Evolutionary conservation across 2,329 filamentous ascomycete genomes (phyloP), one percentile per base, ranked within the genome.

Genomic region (Chlorencoelia australis): DNA sequence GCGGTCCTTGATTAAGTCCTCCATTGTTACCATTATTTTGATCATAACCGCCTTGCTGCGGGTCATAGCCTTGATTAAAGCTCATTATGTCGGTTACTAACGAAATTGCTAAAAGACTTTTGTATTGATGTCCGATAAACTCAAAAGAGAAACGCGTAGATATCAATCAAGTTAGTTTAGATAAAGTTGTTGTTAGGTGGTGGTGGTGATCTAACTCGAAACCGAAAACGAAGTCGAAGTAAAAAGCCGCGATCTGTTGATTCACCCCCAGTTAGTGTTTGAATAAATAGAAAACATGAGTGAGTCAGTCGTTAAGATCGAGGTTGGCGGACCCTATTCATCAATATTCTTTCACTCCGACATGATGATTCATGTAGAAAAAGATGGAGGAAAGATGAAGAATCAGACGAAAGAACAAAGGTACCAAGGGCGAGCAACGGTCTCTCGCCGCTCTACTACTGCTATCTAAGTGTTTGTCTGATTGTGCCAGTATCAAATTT

Each of bases 31-130:
- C 45, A 60, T 60, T 45, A 17, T 48, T 49, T 46, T 64, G 64
- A 37, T 64, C 68, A 58, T 72, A 72, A 47, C 68, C 65, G 46
- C 62, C 61, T 49, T 71, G 70, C 58, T 75, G 74, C 46, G 69
- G 65, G 52, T 79, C 74, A 59, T 74, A 74, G 45, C 9, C 10
- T 29, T 29, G n/a, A 20, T 19, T 29, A 5, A 20, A 20, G 24
- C 19, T 32, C 18, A 4, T n/a, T n/a, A n/a, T n/a, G n/a, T n/a
- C n/a, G n/a, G 17, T 11, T 5, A 13, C 18, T 5, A 32, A 32
- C n/a, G 30, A 32, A 18, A 32, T 32, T 7, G 20, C 22, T 9
- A 20, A 20, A 13, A 7, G 13, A 19, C 22, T n/a, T n/a, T n/a
- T n/a, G n/a, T n/a, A n/a, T 31, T 20, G 18, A 14, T 14, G 8